Conservation (phyloP, 129 eudicot species). For the Escallonia herrerae region DNA sequence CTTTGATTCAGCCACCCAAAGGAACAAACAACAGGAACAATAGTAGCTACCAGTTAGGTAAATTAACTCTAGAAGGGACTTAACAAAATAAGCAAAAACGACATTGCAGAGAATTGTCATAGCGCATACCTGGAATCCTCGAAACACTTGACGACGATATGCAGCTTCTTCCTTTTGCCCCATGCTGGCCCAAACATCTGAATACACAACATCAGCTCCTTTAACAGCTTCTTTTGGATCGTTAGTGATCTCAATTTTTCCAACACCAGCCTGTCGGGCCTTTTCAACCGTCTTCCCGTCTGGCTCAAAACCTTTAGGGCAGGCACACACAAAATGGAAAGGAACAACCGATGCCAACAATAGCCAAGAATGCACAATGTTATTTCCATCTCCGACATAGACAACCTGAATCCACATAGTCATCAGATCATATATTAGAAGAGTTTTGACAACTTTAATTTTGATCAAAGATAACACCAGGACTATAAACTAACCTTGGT, state of each 20-base stretch:
- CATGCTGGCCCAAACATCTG: constrained; percentile 99
- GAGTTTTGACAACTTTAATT: neutral
- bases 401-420: constrained; percentile 57
- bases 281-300: constrained; percentile 71
- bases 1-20: no score
- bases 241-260: constrained; percentile 39
- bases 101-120: neutral
- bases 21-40: no score
- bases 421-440: neutral
- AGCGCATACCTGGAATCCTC: constrained; percentile 69
- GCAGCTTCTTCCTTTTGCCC: constrained; percentile 98
- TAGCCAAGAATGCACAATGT: constrained; percentile 94
- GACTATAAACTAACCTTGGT: constrained; percentile 50
- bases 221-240: constrained; percentile 38
- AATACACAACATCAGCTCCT: constrained; percentile 66
- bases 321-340: constrained; percentile 94
- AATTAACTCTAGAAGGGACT: no score
- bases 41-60: no score
- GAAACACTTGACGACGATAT: constrained; percentile 69
- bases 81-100: no score
- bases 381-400: constrained; percentile 97
- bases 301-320: constrained; percentile 92
- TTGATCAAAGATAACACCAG: neutral
- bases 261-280: constrained; percentile 68
- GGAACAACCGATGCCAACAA: constrained; percentile 79